Base-by-base conservation (phyloP, 768 basidiomycete species). In the Serendipita sp. region DNA sequence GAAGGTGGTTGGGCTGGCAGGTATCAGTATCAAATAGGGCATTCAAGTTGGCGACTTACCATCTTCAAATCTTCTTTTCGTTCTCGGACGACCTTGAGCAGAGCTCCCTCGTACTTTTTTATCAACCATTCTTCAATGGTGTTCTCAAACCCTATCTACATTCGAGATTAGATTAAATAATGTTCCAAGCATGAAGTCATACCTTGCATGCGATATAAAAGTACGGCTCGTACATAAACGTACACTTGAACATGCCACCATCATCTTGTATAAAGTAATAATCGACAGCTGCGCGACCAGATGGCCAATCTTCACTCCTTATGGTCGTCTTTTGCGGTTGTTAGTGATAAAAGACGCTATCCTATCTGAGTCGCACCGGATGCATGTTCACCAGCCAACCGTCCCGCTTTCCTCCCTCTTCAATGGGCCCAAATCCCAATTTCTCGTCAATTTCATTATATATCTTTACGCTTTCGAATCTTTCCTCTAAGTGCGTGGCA, bases 331-430 rank as follows among this genome's bases (percentile, higher is more conserved):
- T 68, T 15, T 63, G 11, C 5, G 40, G 23, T 8, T 46, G 29
- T 3, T 10, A 67, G 23, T 3, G 11, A 13, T 29, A 43, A 2
- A 23, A 64, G 33, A 44, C n/a, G 16, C n/a, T 4, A 45, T 62
- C 52, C 50, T 18, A n/a, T 13, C 3, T 55, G 18, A 62, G 36
- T 79, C 88, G 68, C 71, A 93, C 92, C 63, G 96, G 91, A 72
- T 95, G 94, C 95, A 99, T 98, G 71, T 98, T 98, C 67, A 99
- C 84, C 71, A 99, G 76, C 96, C 96, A 98, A 1, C 94, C 96
- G 63, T 89, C 87, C 71, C 78, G 83, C 69, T 76, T 76, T 2
- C 78, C 75, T 0, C 94, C 95, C 70, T 94, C 88, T 65, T 89
- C 84, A 58, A 90, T 77, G 66, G 86, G 80, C 44, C 76, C 75